Conservation (phyloP, 164 flowering plant genomes). For the Macadamia tetraphylla region DNA sequence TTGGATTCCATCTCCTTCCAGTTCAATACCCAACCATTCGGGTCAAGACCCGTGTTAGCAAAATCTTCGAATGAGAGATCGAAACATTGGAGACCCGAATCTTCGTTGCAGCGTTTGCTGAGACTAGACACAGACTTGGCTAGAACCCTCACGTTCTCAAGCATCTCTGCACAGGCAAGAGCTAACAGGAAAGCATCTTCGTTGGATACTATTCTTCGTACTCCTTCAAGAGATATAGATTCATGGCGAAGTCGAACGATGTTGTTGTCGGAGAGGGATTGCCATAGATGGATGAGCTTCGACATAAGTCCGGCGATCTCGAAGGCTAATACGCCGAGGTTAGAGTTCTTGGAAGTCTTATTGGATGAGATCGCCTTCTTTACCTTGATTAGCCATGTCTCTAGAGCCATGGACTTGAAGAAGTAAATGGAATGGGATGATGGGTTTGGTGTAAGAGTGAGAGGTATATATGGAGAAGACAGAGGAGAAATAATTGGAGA, state of each 20-base stretch:
- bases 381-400: conserved; percentile 68
- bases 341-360: conserved; percentile 23
- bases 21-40: conserved; percentile 42
- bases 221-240: conserved; percentile 61
- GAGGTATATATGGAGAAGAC: conserved; percentile 13
- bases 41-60: conserved; percentile 49
- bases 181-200: conserved; percentile 71
- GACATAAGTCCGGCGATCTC: conserved; percentile 80
- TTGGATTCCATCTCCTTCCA: conserved; percentile 57
- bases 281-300: conserved; percentile 70
- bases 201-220: conserved; percentile 72
- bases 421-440: conserved; percentile 1
- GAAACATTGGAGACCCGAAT: conserved; percentile 32
- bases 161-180: conserved; percentile 74
- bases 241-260: conserved; percentile 43
- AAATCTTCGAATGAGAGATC: conserved; percentile 42
- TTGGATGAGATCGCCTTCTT: conserved; percentile 38
- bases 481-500: conserved; percentile 32
- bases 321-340: conserved; percentile 69
- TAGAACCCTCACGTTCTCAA: conserved; percentile 43
- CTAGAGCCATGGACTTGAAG: conserved; percentile 54
- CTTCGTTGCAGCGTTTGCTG: conserved; percentile 34
- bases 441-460: neutral
- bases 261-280: conserved; percentile 61
- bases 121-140: conserved; percentile 43